Percentiles rank a stretch among this genome's conserved stretches.
phyloP scores from a whole-genome alignment of 2,329 filamentous ascomycete species.

The Penicillium glabrum region DNA sequence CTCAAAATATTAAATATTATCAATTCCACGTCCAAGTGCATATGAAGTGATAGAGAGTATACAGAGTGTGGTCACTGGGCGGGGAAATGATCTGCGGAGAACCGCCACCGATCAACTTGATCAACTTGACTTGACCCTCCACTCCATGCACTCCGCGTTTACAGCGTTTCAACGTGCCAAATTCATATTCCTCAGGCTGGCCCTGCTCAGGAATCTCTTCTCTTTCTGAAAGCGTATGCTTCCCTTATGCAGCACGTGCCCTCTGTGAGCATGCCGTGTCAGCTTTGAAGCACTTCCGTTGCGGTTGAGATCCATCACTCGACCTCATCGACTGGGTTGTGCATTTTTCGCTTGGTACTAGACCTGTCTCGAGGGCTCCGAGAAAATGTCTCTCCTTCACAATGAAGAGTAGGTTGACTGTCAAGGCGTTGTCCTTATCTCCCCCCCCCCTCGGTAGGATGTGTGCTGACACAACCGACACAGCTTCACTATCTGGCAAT shows the following conservation, averaged over 20 bases:
- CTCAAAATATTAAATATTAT: too few relatives aligned
- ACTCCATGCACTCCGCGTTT: constrained; percentile 4
- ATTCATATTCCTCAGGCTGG: constrained; percentile 31
- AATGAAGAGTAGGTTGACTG: constrained; percentile 50
- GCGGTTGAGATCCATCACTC: neutral
- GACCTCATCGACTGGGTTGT: constrained; percentile 1
- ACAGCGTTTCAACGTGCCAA: constrained; percentile 1
- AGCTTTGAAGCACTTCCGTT: constrained; percentile 3
- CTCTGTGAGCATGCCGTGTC: constrained; percentile 14
- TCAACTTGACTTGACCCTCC: constrained; percentile 4
- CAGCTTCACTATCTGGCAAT: constrained; percentile 65
- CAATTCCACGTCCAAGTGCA: neutral
- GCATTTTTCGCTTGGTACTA: neutral
- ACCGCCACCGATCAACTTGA: constrained; percentile 15
- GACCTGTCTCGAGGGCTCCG: neutral
- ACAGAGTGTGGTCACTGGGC: neutral
- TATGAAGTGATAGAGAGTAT: neutral
- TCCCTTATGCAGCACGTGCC: constrained; percentile 13
- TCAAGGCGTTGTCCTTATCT: neutral
- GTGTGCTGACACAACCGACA: constrained; percentile 4
- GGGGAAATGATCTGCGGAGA: constrained; percentile 15
- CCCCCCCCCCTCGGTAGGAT: neutral
- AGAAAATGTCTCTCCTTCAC: constrained; percentile 50
- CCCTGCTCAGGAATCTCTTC: constrained; percentile 20
- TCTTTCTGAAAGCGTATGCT: constrained; percentile 4